Percentiles rank a stretch among this genome's conserved stretches.
These are phyloP conservation scores for Puccinia sorghi DNA, from an alignment of 1,284 basidiomycete species.

Conservation along the genomic window DNA sequence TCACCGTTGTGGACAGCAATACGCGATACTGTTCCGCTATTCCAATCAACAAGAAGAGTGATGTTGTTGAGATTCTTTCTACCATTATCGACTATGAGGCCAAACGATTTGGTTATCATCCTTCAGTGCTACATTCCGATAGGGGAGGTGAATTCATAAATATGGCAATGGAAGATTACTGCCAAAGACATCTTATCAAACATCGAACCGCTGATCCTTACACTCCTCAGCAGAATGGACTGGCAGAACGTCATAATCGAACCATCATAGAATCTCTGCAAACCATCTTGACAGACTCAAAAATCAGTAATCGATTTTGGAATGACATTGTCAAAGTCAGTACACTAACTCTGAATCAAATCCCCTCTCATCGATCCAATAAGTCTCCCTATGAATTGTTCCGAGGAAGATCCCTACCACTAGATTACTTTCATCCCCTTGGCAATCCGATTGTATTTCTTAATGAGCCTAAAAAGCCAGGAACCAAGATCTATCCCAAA, in stretches of 20 bases:
- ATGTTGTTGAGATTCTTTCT: background rate
- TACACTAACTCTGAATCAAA: too few relatives aligned
- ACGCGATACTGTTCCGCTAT: background rate
- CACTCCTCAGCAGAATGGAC: constrained; percentile 2
- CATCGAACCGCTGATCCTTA: background rate
- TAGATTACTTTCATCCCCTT: background rate
- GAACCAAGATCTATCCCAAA: background rate
- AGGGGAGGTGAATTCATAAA: background rate
- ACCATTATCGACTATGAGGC: background rate
- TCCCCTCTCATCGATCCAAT: background rate
- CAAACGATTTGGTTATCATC: background rate
- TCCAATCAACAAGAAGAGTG: background rate
- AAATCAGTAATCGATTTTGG: background rate
- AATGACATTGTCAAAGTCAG: background rate
- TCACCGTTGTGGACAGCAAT: background rate
- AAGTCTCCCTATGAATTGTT: background rate
- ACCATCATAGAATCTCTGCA: background rate
- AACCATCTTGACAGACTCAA: background rate
- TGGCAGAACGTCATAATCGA: too few relatives aligned
- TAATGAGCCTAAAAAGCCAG: background rate
- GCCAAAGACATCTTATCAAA: background rate
- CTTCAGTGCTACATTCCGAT: background rate
- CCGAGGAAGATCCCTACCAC: background rate
- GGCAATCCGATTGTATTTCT: background rate
- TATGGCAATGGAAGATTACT: background rate